These are phyloP conservation scores for Eimeria brunetti DNA, from an alignment of 169 alveolate genomes.

Conservation along the genomic window DNA sequence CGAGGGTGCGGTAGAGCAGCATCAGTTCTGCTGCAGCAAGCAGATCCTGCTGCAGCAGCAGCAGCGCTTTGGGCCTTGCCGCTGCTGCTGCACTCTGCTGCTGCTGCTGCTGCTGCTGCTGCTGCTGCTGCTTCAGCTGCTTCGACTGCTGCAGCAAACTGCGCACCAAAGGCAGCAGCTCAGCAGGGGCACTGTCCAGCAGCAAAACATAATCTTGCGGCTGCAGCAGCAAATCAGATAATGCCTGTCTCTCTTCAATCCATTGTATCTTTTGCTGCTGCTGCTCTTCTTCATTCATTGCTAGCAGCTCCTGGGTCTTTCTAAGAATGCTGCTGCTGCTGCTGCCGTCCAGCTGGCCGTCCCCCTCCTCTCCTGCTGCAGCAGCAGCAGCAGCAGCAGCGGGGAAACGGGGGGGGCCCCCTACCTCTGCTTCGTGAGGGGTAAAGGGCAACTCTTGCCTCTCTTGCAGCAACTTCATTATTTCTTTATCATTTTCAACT, in stretches of 20 bases:
- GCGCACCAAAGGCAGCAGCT: not conserved
- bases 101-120: conserved; percentile 14
- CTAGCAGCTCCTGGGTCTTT: no score
- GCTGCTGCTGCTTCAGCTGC: conserved; percentile 14
- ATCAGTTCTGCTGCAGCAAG: conserved; percentile 23
- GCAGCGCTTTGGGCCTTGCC: no score
- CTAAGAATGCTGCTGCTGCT: not conserved
- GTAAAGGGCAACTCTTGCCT: not conserved
- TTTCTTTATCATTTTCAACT: not conserved
- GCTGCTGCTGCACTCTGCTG: not conserved
- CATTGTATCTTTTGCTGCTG: conserved; percentile 14
- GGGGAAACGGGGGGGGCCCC: not conserved
- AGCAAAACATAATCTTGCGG: not conserved
- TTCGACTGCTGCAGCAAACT: not conserved
- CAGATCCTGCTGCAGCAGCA: conserved; percentile 25
- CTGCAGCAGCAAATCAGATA: not conserved
- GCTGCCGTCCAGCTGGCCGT: not conserved
- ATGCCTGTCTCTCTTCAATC: not conserved
- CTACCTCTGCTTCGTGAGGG: conserved; percentile 29
- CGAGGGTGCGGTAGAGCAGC: not conserved
- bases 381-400: not conserved
- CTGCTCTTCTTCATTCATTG: not conserved
- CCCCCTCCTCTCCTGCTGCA: not conserved
- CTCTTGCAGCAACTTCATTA: not conserved
- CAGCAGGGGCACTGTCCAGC: not conserved